These are phyloP conservation scores for Populus tremula DNA, from an alignment of 345 rosid genomes.

Conservation along the genomic window DNA sequence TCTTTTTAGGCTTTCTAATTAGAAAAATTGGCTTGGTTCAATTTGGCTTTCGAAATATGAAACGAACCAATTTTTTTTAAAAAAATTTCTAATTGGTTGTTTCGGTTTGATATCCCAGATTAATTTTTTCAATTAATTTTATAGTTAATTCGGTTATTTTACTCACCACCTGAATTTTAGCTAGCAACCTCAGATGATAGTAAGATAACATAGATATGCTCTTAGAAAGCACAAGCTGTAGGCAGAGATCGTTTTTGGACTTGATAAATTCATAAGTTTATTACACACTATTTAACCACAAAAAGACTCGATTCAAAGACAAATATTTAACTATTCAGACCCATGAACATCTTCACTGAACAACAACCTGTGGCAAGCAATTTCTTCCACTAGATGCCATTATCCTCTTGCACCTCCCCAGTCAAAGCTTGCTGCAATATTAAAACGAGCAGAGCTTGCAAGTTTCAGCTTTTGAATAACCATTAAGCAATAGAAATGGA, in stretches of 20 bases:
- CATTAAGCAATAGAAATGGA: background rate
- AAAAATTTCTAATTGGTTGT: no score
- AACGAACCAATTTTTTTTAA: no score
- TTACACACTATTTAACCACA: background rate
- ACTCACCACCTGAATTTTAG: no score
- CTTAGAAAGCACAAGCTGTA: background rate
- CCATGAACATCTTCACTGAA: background rate
- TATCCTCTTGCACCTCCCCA: slow-evolving; percentile 36
- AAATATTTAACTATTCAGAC: background rate
- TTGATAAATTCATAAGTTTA: background rate
- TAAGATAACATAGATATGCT: background rate
- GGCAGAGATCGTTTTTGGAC: background rate
- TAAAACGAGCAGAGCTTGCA: background rate
- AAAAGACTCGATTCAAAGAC: background rate
- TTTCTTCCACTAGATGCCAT: slow-evolving; percentile 29
- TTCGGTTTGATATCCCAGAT: no score
- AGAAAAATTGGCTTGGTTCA: no score
- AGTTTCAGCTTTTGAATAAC: background rate
- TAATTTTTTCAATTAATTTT: no score
- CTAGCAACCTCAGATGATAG: background rate
- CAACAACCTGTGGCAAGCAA: background rate
- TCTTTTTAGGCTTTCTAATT: no score
- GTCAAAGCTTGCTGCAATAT: slow-evolving; percentile 42
- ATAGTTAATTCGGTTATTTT: no score
- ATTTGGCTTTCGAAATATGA: no score